These are phyloP conservation scores for Umbelopsis sp. DNA, from an alignment of 192 early-diverging fungal genomes.

Conservation along the genomic window DNA sequence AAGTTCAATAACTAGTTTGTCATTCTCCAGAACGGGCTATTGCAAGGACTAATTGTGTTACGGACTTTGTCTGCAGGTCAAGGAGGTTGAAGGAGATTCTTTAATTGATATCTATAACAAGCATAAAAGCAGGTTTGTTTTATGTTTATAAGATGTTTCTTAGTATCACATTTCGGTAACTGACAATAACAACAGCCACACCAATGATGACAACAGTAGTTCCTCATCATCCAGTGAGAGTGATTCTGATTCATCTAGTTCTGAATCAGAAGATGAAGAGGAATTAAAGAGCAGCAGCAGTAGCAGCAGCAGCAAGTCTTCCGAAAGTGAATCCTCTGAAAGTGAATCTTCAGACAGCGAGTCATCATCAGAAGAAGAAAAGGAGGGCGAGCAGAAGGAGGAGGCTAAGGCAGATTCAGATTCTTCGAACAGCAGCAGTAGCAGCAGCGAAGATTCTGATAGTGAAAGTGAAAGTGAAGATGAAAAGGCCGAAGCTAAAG, in stretches of 20 bases:
- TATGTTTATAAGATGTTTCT: neutral
- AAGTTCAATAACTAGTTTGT: neutral
- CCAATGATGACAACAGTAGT: slow-evolving; percentile 18
- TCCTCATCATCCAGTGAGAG: neutral
- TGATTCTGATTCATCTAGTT: neutral
- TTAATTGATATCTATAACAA: slow-evolving; percentile 23
- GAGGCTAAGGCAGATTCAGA: slow-evolving; percentile 15
- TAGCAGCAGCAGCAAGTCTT: slow-evolving; percentile 22
- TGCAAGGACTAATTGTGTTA: neutral
- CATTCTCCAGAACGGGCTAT: neutral
- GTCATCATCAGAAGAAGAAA: neutral
- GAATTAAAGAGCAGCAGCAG: too few relatives aligned
- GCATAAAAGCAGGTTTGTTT: slow-evolving; percentile 13
- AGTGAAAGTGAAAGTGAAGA: slow-evolving; percentile 17
- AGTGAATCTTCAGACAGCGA: neutral
- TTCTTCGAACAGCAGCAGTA: neutral
- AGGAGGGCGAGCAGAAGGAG: neutral
- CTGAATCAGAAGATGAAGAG: slow-evolving; percentile 10
- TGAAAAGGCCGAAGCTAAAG: slow-evolving; percentile 14
- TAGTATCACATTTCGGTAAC: neutral
- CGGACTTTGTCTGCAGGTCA: neutral
- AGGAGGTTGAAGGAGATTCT: neutral
- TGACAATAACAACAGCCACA: neutral
- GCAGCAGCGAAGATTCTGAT: slow-evolving; percentile 27
- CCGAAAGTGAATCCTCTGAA: slow-evolving; percentile 21